Base-by-base conservation (phyloP, 2,329 filamentous ascomycete species). In the Knoxdaviesia capensis region DNA sequence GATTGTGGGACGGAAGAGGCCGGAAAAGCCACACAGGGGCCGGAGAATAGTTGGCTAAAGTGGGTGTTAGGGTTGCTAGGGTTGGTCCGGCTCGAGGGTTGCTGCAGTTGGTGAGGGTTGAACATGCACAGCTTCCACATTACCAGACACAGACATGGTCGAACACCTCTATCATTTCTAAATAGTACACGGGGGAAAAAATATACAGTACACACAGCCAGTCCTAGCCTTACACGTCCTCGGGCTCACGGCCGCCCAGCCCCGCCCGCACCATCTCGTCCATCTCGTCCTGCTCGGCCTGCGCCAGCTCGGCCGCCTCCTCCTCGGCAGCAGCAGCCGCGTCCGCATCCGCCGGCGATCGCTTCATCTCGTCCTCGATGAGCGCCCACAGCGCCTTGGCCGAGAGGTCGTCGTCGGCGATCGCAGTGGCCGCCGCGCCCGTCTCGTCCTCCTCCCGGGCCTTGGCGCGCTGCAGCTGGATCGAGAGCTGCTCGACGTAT, bases 391-490 rank as follows among this genome's bases (percentile, higher is more conserved):
- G 31, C 34, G 33, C 2, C 33, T 41, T 8, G n/a, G 31, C 5
- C 30, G 6, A 8, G 1, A n/a, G 6, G 6, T 30, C 28, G 3
- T 7, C 29, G 2, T 30, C 29, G 30, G 5, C 38, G 9, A 10
- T 32, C 4, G 9, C 28, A 3, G 31, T 5, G 31, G 9, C 31
- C 31, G 39, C 31, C 31, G 10, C 31, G 28, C n/a, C 31, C 7
- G 38, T 33, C 38, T 34, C 38, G 6, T 38, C 10, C 31, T 40
- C 39, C 8, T 38, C 31, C 7, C 31, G 38, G n/a, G 32, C 41
- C 9, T 38, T 38, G 29, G 36, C 29, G 28, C 39, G 34, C 37
- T 43, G 32, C 36, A 31, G 28, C 37, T 43, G 37, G 41, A 43
- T 39, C 33, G 41, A 35, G 7, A 43, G 37, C 28, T 36, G 36